These are phyloP conservation scores for Cladosporium oxysporum DNA, from an alignment of 2,329 filamentous ascomycete genomes.

Conservation along the genomic window DNA sequence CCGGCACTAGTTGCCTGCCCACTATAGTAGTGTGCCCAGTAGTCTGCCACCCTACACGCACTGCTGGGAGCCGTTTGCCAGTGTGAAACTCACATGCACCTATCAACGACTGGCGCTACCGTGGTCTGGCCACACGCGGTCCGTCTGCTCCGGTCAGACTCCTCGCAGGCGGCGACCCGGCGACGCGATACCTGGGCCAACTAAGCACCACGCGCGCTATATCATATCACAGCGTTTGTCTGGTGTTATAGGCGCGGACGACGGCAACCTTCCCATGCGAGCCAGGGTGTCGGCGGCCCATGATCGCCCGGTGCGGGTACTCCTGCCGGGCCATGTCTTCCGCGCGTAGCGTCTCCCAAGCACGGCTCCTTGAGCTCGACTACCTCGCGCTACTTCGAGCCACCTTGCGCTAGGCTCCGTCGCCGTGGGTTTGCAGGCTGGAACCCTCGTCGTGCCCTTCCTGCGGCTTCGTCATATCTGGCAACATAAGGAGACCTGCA, in stretches of 20 bases:
- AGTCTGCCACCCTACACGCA: background rate
- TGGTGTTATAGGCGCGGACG: constrained; percentile 7
- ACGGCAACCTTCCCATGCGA: background rate
- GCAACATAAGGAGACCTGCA: constrained; percentile 6
- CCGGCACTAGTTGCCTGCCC: constrained; percentile 15
- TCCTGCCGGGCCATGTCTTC: background rate
- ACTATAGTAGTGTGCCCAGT: background rate
- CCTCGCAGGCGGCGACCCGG: background rate
- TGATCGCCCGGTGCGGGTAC: background rate
- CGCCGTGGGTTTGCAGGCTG: background rate
- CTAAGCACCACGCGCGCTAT: constrained; percentile 5
- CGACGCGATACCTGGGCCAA: constrained; percentile 1
- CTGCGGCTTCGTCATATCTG: constrained; percentile 13
- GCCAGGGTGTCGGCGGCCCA: constrained; percentile 2
- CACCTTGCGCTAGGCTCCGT: background rate
- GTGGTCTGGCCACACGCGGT: constrained; percentile 8
- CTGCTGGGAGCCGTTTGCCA: constrained; percentile 11
- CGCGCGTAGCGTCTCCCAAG: constrained; percentile 4
- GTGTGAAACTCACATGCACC: background rate
- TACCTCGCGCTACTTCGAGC: background rate
- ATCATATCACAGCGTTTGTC: background rate
- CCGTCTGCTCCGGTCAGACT: constrained; percentile 11
- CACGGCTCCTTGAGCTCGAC: background rate
- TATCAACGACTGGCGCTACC: background rate
- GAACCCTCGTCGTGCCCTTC: background rate